phyloP scores from a whole-genome alignment of 108 stramenopile species.

The Fragilaria radians region DNA sequence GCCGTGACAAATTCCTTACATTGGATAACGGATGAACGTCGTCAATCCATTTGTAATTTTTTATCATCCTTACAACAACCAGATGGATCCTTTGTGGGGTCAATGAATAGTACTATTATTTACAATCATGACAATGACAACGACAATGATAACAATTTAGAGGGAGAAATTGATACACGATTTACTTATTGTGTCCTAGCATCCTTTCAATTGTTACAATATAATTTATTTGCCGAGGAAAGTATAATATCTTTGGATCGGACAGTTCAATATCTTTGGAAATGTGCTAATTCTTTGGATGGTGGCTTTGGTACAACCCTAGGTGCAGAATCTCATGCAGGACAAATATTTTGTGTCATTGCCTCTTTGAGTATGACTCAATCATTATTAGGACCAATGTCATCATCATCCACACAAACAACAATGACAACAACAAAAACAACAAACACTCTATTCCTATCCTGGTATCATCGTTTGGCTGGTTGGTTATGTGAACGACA shows the following conservation, averaged over 20 bases:
- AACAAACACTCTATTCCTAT: no score
- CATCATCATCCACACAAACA: conserved; percentile 22
- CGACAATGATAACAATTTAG: no score
- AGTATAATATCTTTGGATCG: conserved; percentile 60
- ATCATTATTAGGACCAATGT: conserved; percentile 49
- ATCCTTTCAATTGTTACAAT: conserved; percentile 72
- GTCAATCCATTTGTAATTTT: conserved; percentile 49
- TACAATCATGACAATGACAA: no score
- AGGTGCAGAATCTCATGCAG: conserved; percentile 96
- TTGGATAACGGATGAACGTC: conserved; percentile 22
- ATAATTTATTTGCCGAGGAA: conserved; percentile 32
- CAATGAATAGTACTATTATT: not conserved
- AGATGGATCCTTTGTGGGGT: conserved; percentile 94
- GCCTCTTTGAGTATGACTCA: conserved; percentile 93
- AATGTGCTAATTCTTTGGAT: conserved; percentile 89
- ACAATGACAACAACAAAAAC: conserved; percentile 18
- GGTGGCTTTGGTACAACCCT: conserved; percentile 95
- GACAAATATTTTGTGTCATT: conserved; percentile 95
- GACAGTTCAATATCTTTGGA: conserved; percentile 72
- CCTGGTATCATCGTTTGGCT: no score
- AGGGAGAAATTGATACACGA: conserved; percentile 98
- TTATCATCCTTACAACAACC: conserved; percentile 82
- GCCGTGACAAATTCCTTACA: conserved; percentile 67
- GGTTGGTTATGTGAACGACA: conserved; percentile 99
- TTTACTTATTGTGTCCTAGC: conserved; percentile 96